Conservation (phyloP, 306 rosid genomes). For the Vigna radiata region DNA sequence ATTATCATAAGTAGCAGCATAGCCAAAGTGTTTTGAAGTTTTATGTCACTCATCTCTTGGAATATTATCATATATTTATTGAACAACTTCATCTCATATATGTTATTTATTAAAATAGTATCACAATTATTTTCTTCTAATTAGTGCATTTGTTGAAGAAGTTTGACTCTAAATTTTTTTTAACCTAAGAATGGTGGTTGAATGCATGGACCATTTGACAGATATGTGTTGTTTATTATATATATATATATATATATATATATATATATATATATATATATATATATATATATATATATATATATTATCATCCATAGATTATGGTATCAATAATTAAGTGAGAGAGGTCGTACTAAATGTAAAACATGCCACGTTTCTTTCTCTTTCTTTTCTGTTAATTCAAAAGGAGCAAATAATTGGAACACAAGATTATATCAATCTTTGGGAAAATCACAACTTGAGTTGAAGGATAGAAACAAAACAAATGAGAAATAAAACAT, state of each 20-base stretch:
- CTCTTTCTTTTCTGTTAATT: conserved; percentile 16
- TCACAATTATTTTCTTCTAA: not conserved
- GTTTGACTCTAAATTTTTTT: not conserved
- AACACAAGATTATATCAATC: conserved; percentile 35
- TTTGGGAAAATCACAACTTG: conserved; percentile 39
- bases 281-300: not conserved
- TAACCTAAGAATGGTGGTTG: conserved; percentile 8
- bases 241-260: not conserved
- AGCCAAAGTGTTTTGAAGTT: no score
- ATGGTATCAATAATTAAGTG: conserved; percentile 52
- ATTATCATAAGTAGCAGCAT: no score
- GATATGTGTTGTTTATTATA: not conserved
- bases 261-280: no score
- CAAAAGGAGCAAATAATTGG: conserved; percentile 47
- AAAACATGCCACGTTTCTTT: conserved; percentile 45
- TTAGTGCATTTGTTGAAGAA: not conserved
- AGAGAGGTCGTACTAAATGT: conserved; percentile 45
- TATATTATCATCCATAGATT: not conserved
- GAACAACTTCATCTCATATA: no score
- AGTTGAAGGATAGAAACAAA: conserved; percentile 18
- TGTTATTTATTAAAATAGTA: not conserved
- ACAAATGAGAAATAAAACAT: not conserved
- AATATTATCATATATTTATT: no score
- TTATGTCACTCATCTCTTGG: no score
- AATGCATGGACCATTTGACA: conserved; percentile 27